Conservation (phyloP, 176 grass and related monocot species). For the Avena sativa region DNA sequence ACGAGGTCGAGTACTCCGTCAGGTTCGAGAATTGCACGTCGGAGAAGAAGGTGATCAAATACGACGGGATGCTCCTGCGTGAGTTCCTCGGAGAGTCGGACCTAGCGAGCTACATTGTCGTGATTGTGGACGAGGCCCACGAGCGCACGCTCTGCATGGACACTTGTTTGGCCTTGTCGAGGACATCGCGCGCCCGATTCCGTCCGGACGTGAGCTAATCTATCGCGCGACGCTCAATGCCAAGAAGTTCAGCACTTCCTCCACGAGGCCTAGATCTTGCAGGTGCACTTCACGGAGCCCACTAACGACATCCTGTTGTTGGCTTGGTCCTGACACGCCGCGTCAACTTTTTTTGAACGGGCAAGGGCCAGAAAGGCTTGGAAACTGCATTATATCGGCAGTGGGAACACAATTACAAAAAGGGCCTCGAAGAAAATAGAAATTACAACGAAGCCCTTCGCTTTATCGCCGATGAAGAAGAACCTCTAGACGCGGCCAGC, state of each 20-base stretch:
- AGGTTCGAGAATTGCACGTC: too few species aligned
- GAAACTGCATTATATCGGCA: too few species aligned
- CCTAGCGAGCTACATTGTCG: constrained; percentile 61
- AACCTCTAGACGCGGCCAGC: too few species aligned
- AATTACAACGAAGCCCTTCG: too few species aligned
- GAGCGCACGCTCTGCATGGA: constrained; percentile 64
- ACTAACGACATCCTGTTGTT: constrained; percentile 64
- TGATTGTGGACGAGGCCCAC: constrained; percentile 78
- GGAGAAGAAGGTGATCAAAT: too few species aligned
- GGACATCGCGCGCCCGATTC: constrained; percentile 43
- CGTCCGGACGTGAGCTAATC: constrained; percentile 45
- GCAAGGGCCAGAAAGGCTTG: too few species aligned
- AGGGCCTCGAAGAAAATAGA: too few species aligned
- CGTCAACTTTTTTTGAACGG: too few species aligned
- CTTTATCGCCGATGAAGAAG: too few species aligned
- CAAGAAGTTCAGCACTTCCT: constrained; percentile 65
- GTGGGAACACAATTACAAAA: too few species aligned
- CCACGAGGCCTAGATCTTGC: constrained; percentile 62
- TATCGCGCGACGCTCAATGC: constrained; percentile 68
- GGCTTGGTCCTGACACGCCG: too few species aligned
- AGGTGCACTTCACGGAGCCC: constrained; percentile 56
- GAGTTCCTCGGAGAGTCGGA: constrained; percentile 68
- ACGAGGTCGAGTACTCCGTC: too few species aligned
- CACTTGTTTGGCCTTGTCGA: constrained; percentile 74
- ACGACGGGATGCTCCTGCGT: constrained; percentile 5